Percentiles rank a stretch among this genome's conserved stretches.
phyloP scores from a whole-genome alignment of 2,329 filamentous ascomycete genomes.

The Colletotrichum spinosum region DNA sequence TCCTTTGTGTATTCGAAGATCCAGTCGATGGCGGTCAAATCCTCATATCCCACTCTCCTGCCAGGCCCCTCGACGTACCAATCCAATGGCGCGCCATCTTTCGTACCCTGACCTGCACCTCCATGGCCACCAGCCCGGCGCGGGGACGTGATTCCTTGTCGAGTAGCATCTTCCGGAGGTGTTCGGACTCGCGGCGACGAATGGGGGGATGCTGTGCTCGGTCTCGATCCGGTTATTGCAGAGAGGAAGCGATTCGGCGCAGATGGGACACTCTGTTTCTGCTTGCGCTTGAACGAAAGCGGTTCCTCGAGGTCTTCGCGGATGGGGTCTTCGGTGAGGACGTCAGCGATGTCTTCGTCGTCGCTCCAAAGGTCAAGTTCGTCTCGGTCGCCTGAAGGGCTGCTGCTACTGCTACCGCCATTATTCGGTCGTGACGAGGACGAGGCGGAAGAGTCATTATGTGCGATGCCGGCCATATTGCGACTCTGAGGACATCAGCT shows the following conservation, averaged over 20 bases:
- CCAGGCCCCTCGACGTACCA: constrained; percentile 94
- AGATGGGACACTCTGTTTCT: constrained; percentile 62
- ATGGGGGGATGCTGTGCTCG: constrained; percentile 39
- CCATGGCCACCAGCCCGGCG: constrained; percentile 36
- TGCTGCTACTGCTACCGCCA: constrained; percentile 37
- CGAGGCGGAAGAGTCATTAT: constrained; percentile 49
- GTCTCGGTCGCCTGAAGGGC: constrained; percentile 55
- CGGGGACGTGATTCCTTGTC: constrained; percentile 39
- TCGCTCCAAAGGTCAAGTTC: constrained; percentile 57
- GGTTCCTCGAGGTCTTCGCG: constrained; percentile 60
- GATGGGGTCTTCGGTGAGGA: constrained; percentile 69
- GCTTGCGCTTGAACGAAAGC: constrained; percentile 79
- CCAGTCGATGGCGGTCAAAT: constrained; percentile 98
- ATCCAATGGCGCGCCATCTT: constrained; percentile 69
- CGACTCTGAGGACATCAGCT: constrained; percentile 40
- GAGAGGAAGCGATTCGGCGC: constrained; percentile 61
- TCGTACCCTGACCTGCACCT: constrained; percentile 41
- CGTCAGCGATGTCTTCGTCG: constrained; percentile 52
- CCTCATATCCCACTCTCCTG: constrained; percentile 91
- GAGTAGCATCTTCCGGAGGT: constrained; percentile 38
- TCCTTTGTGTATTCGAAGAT: constrained; percentile 99
- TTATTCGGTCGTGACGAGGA: constrained; percentile 46
- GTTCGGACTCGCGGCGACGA: constrained; percentile 35
- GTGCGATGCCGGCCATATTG: constrained; percentile 55
- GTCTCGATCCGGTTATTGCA: constrained; percentile 55